phyloP scores from a whole-genome alignment of 2,329 filamentous ascomycete species.

The Harringtonia lauricola region DNA sequence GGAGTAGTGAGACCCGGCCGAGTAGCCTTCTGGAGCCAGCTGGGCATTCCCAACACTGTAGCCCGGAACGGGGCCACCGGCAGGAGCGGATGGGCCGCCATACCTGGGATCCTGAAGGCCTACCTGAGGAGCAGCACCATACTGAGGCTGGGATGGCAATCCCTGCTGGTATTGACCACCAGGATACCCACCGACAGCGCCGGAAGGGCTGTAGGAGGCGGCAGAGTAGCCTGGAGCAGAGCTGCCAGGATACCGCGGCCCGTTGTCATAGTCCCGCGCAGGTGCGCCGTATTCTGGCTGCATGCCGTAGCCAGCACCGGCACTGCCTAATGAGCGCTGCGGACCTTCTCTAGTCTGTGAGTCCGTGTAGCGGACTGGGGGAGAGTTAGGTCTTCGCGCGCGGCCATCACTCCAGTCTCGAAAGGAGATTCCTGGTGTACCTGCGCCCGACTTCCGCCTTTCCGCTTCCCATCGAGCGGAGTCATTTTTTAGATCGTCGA shows the following conservation, averaged over 20 bases:
- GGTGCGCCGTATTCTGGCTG: conserved; percentile 5
- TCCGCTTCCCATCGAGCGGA: conserved; percentile 52
- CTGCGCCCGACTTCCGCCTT: conserved; percentile 46
- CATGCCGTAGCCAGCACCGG: conserved; percentile 10
- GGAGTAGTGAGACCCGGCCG: conserved; percentile 7
- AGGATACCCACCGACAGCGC: conserved; percentile 6
- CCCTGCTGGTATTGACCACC: conserved; percentile 2
- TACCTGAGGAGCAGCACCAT: not conserved
- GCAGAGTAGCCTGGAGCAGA: conserved; percentile 36
- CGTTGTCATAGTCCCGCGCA: conserved; percentile 21
- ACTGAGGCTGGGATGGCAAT: conserved; percentile 1
- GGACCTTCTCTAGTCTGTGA: conserved; percentile 20
- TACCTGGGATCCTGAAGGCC: conserved; percentile 6
- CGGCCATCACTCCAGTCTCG: conserved; percentile 35
- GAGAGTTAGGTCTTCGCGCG: conserved; percentile 48
- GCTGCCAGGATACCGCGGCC: conserved; percentile 39
- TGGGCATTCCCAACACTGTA: not conserved
- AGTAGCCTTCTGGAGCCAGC: conserved; percentile 8
- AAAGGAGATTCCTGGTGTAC: conserved; percentile 37
- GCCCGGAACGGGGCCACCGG: not conserved
- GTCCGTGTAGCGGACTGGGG: conserved; percentile 45
- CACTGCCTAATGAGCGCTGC: conserved; percentile 7
- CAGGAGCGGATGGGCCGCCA: conserved; percentile 1
- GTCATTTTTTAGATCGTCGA: conserved; percentile 50
- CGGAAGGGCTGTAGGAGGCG: conserved; percentile 13